phyloP scores from a whole-genome alignment of 352 stramenopile genomes.

The Pythium pyrilobum region DNA sequence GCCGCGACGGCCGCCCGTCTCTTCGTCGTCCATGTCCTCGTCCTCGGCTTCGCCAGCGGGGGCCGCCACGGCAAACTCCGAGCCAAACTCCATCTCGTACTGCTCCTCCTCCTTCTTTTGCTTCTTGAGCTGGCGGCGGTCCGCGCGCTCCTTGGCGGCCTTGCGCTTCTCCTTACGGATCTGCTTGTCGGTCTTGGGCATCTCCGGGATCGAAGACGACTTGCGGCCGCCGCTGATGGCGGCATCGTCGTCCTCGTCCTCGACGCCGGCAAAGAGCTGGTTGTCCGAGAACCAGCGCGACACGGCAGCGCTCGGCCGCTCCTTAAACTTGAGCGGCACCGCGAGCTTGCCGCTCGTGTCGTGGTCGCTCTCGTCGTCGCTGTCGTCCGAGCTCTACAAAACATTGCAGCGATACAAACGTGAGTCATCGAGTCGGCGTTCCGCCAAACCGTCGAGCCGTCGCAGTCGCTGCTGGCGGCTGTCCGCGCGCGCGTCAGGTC shows the following conservation, averaged over 20 bases:
- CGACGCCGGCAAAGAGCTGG: constrained; percentile 73
- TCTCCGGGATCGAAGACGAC: constrained; percentile 47
- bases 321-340: constrained; percentile 69
- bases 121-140: constrained; percentile 78
- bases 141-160: constrained; percentile 90
- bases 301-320: constrained; percentile 70
- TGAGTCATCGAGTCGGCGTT: neutral
- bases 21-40: constrained; percentile 41
- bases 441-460: no score
- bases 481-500: no score
- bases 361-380: constrained; percentile 23
- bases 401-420: neutral
- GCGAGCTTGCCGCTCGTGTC: constrained; percentile 52
- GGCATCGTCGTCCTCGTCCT: constrained; percentile 39
- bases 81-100: constrained; percentile 75
- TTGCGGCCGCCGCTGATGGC: constrained; percentile 8
- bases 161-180: constrained; percentile 96
- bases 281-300: constrained; percentile 84
- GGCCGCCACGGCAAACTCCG: constrained; percentile 55
- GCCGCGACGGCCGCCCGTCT: constrained; percentile 3
- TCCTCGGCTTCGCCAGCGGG: constrained; percentile 26
- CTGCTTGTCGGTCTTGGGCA: constrained; percentile 99
- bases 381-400: constrained; percentile 78
- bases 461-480: no score
- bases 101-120: constrained; percentile 81